A percentile compares a stretch with the other conserved stretches of the same genome.
Evolutionary conservation across 2,329 filamentous ascomycete genomes (phyloP).

Genomic region (Ophiostoma fasciatum): DNA sequence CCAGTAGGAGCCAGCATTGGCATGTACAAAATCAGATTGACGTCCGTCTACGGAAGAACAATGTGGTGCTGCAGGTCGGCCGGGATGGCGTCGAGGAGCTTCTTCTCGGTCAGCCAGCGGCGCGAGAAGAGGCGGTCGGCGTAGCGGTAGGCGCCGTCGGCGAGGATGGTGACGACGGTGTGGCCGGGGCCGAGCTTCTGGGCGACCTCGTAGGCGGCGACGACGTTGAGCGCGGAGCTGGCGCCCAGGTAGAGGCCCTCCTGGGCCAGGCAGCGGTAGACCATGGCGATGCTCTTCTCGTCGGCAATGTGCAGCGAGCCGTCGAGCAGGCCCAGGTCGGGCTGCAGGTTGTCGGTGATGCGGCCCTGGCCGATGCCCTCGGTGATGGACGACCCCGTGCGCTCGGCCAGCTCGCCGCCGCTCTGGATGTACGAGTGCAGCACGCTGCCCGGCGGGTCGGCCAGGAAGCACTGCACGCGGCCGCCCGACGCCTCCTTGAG

Average conservation of each 20-base stretch:
- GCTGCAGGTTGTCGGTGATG: conserved; percentile 84
- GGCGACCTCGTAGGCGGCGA: conserved; percentile 85
- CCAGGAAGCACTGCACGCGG: conserved; percentile 72
- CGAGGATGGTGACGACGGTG: conserved; percentile 86
- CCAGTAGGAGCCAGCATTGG: too few species aligned
- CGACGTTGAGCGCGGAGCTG: conserved; percentile 87
- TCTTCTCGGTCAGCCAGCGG: conserved; percentile 83
- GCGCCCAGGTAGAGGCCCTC: conserved; percentile 92
- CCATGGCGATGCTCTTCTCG: conserved; percentile 94
- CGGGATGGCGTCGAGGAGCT: conserved; percentile 65
- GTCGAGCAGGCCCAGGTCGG: conserved; percentile 73
- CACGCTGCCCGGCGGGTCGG: conserved; percentile 86
- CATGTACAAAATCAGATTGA: too few species aligned
- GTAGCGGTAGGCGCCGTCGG: conserved; percentile 94
- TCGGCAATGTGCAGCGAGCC: conserved; percentile 74
- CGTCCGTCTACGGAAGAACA: conserved; percentile 60
- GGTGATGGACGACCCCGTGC: conserved; percentile 77
- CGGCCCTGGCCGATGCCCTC: conserved; percentile 96
- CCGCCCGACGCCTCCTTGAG: conserved; percentile 72
- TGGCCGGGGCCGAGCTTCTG: conserved; percentile 77
- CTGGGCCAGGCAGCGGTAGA: conserved; percentile 89
- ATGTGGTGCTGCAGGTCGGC: conserved; percentile 85
- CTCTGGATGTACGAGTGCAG: conserved; percentile 83
- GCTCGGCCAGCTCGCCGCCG: conserved; percentile 69
- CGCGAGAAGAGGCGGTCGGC: conserved; percentile 84